phyloP scores from a whole-genome alignment of 2,329 filamentous ascomycete genomes.

The Nannizzia gypsea region DNA sequence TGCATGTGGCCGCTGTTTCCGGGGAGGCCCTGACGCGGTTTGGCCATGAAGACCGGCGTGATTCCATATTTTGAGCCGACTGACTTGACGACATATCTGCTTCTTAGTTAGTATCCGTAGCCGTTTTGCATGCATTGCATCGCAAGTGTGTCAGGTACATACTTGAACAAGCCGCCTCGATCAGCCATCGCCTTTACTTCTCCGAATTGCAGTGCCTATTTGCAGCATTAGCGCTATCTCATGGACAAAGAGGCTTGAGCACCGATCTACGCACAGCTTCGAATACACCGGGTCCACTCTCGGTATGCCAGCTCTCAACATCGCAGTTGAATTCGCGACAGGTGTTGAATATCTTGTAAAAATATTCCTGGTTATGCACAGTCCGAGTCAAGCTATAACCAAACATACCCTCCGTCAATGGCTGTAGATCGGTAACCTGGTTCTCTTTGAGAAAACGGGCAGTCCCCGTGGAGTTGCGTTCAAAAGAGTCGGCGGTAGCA shows the following conservation, averaged over 20 bases:
- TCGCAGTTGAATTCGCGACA: constrained; percentile 67
- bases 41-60: constrained; percentile 97
- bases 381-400: constrained; percentile 82
- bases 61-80: constrained; percentile 79
- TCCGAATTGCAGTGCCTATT: constrained; percentile 67
- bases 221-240: constrained; percentile 11
- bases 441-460: constrained; percentile 64
- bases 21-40: constrained; percentile 78
- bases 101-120: constrained; percentile 1
- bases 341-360: constrained; percentile 73
- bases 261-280: constrained; percentile 53
- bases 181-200: constrained; percentile 86
- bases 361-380: constrained; percentile 84
- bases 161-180: constrained; percentile 84
- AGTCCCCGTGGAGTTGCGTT: constrained; percentile 55
- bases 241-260: neutral
- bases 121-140: neutral
- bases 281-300: constrained; percentile 86
- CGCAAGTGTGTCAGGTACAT: neutral
- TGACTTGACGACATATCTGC: constrained; percentile 71
- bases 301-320: constrained; percentile 92
- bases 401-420: constrained; percentile 88
- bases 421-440: constrained; percentile 58
- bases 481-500: constrained; percentile 32
- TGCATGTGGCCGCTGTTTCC: constrained; percentile 97